Evolutionary conservation across 495 filamentous ascomycete genomes (phyloP), one percentile per base, ranked within the genome.

Genomic region (Chaetomium fimeti): DNA sequence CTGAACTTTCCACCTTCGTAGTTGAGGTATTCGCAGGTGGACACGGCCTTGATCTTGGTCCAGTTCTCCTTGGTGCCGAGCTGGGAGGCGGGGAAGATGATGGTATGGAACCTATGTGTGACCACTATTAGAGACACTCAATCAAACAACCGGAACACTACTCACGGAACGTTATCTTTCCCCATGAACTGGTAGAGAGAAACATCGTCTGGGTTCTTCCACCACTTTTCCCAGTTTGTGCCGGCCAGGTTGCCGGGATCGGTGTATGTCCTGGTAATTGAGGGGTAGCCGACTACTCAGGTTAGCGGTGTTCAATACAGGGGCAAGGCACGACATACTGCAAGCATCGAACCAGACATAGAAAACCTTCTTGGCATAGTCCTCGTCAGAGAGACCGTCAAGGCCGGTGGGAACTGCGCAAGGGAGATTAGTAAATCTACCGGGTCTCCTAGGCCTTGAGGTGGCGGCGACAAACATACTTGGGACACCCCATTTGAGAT

Each of bases 341-440:
- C 92, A 96, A 43, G 94, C 94, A 75, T 98, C 94, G 69, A 98
- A 98, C 94, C 94, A 98, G 45, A 96, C 92, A 68, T 98, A 98
- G 65, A 98, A 83, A 63, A 96, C 92, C 81, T 95, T 95, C 62
- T 89, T 82, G 62, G 88, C 87, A 54, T 87, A 93, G 12, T 69
- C 68, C 61, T 69, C 62, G 2, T 70, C 68, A 18, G 51, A 57
- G 8, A 70, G 62, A 8, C 71, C 72, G 9, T 72, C 68, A 9
- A 72, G 64, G 27, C 65, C 60, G 11, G 67, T 71, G 27, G 74
- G 74, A 27, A 76, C 74, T 75, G 42, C 25, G 25, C 32, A 58
- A 48, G 16, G 40, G 6, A 40, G 71, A 65, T 52, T 45, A 16
- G 38, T 25, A 1, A 36, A 36, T 11, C 20, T 57, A 8, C 25